These are phyloP conservation scores for Solanum pimpinellifolium DNA, from an alignment of 257 asterid species.

Conservation along the genomic window DNA sequence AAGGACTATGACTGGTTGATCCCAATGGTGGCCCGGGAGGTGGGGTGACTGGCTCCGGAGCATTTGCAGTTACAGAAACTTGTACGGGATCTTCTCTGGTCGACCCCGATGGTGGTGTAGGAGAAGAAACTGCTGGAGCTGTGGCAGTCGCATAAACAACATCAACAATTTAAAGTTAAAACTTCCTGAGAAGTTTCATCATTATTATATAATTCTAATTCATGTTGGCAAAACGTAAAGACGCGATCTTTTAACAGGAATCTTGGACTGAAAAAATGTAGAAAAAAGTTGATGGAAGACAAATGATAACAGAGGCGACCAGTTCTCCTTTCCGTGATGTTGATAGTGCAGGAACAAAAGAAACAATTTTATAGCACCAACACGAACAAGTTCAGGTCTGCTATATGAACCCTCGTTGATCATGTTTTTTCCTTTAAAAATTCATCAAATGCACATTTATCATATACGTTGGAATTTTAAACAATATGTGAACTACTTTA, in stretches of 20 bases:
- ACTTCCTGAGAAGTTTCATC: neutral
- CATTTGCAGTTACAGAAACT: neutral
- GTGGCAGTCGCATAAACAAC: neutral
- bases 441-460: neutral
- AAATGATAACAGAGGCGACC: neutral
- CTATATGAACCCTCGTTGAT: neutral
- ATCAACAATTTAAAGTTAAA: neutral
- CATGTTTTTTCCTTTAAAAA: neutral
- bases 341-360: neutral
- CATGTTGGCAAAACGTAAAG: neutral
- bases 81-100: neutral
- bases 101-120: neutral
- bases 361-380: neutral
- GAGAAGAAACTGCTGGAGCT: neutral
- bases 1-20: neutral
- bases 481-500: neutral
- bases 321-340: neutral
- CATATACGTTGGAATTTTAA: neutral
- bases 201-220: neutral
- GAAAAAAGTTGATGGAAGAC: neutral
- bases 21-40: neutral
- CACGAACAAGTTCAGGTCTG: neutral
- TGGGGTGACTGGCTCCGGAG: neutral
- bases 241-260: neutral
- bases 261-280: neutral